These are phyloP conservation scores for Kluyveromyces dobzhanskii DNA, from an alignment of 805 yeast species.

Conservation along the genomic window DNA sequence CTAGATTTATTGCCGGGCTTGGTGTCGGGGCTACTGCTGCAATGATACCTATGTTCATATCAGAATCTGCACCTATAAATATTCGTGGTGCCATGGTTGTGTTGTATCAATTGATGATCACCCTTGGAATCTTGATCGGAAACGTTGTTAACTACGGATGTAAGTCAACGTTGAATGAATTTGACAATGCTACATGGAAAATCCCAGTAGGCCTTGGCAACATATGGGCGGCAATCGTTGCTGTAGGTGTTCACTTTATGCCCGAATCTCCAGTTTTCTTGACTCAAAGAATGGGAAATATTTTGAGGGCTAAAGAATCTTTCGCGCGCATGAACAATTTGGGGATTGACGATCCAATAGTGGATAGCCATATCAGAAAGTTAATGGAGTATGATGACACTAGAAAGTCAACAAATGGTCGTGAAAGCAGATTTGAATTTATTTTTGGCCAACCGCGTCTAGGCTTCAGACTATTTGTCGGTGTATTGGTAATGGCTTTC, in stretches of 20 bases:
- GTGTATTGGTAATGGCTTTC: constrained; percentile 49
- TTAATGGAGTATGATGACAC: constrained; percentile 42
- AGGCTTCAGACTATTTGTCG: constrained; percentile 43
- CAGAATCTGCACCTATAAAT: constrained; percentile 58
- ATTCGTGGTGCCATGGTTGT: constrained; percentile 63
- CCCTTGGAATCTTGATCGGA: constrained; percentile 60
- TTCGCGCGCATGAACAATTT: constrained; percentile 47
- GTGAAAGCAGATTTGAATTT: constrained; percentile 35
- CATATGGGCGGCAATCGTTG: constrained; percentile 37
- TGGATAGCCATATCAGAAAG: constrained; percentile 39
- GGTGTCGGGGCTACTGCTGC: constrained; percentile 72
- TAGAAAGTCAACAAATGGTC: constrained; percentile 47
- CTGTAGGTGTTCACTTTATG: constrained; percentile 51
- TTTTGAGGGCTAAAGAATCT: constrained; percentile 47
- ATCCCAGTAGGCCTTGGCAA: constrained; percentile 48
- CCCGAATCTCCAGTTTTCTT: constrained; percentile 65
- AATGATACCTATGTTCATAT: constrained; percentile 60
- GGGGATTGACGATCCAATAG: constrained; percentile 37
- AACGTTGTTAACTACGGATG: constrained; percentile 55
- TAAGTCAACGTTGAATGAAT: constrained; percentile 20
- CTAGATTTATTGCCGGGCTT: constrained; percentile 61
- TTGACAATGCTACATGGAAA: constrained; percentile 51
- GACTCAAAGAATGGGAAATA: constrained; percentile 36
- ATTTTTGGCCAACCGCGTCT: constrained; percentile 53
- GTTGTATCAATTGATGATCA: constrained; percentile 54